Percentiles rank a stretch among this genome's conserved stretches.
Evolutionary conservation across 1,139 yeast species (phyloP).

Genomic region (Maudiozyma humilis): DNA sequence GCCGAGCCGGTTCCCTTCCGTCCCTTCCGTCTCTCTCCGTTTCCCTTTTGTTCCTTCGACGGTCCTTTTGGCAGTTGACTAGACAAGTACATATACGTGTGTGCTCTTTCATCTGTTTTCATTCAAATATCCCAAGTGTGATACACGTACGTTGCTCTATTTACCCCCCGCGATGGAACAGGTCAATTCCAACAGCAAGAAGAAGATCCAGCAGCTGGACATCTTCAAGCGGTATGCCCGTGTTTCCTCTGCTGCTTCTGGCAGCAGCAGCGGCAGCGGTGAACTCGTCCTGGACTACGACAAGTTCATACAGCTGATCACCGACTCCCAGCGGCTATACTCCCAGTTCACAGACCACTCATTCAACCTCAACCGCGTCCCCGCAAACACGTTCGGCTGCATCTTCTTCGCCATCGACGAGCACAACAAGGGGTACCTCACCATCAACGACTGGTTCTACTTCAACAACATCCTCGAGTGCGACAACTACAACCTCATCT

Average conservation of each 20-base stretch:
- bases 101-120: no score
- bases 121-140: no score
- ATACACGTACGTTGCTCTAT: background rate
- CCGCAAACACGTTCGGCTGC: constrained; percentile 37
- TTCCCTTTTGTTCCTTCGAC: no score
- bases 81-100: no score
- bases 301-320: constrained; percentile 31
- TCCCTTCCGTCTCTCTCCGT: no score
- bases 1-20: no score
- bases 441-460: constrained; percentile 50
- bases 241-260: background rate
- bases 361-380: constrained; percentile 30
- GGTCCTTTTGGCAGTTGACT: no score
- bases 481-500: constrained; percentile 51
- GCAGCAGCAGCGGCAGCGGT: constrained; percentile 14
- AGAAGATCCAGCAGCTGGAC: constrained; percentile 34
- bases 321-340: constrained; percentile 30
- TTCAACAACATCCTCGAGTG: constrained; percentile 49
- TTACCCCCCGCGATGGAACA: constrained; percentile 32
- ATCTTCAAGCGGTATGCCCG: constrained; percentile 31
- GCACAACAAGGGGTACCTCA: constrained; percentile 53
- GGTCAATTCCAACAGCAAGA: constrained; percentile 31
- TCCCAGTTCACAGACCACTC: constrained; percentile 31
- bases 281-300: constrained; percentile 32
- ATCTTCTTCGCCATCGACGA: constrained; percentile 60